A percentile compares a stretch with the other conserved stretches of the same genome.
Conservation (phyloP, 2,329 filamentous ascomycete species). For the Cladosporium sp. region DNA sequence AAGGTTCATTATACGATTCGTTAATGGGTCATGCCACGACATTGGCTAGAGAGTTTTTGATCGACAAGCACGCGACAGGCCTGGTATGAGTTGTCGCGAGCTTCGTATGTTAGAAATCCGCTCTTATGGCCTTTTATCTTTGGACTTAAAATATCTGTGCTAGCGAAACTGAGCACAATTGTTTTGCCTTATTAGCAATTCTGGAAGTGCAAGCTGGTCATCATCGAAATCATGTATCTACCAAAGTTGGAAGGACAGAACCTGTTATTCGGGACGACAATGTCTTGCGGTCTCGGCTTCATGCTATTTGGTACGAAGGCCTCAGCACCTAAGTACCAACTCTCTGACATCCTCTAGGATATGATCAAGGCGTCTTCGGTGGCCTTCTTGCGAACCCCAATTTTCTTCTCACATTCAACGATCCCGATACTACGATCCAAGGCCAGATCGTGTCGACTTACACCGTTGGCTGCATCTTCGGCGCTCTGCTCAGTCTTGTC, state of each 20-base stretch:
- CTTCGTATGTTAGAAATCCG: no score
- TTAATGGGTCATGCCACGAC: no score
- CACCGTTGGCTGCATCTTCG: constrained; percentile 44
- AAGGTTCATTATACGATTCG: no score
- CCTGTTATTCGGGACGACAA: neutral
- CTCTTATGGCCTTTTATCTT: no score
- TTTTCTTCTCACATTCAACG: constrained; percentile 14
- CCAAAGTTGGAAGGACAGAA: constrained; percentile 6
- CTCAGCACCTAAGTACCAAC: neutral
- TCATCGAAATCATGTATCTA: neutral
- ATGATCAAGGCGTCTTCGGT: constrained; percentile 19
- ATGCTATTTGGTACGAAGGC: constrained; percentile 12
- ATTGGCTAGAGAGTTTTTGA: no score
- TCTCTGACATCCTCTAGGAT: constrained; percentile 5
- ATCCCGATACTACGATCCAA: constrained; percentile 13
- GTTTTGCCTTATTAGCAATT: no score
- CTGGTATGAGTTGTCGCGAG: no score
- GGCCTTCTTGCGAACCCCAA: constrained; percentile 14
- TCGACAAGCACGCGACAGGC: no score
- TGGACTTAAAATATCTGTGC: no score
- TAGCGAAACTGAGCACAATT: no score
- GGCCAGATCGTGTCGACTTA: constrained; percentile 38
- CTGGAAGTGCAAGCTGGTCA: no score
- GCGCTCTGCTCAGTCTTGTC: constrained; percentile 34
- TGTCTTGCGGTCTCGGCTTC: constrained; percentile 9